These are phyloP conservation scores for Kuraishia molischiana DNA, from an alignment of 805 yeast genomes.

Conservation along the genomic window DNA sequence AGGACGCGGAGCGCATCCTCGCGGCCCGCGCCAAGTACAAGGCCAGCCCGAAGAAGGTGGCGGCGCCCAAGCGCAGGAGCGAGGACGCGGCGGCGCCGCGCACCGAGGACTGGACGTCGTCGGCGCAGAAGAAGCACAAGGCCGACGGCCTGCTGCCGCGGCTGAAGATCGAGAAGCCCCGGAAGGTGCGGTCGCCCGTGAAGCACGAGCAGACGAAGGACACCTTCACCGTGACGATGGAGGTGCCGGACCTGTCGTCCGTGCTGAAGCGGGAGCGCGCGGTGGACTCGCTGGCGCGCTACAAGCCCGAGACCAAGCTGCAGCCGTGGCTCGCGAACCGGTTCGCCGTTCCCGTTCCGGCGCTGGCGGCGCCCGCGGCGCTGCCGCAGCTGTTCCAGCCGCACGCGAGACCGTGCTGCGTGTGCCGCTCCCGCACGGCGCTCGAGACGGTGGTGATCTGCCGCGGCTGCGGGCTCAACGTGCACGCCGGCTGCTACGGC, in stretches of 20 bases:
- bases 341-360: not conserved
- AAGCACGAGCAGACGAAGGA: not conserved
- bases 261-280: slow-evolving; percentile 3
- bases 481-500: slow-evolving; percentile 69
- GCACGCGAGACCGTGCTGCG: slow-evolving; percentile 36
- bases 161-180: not conserved
- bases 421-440: slow-evolving; percentile 37
- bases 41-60: slow-evolving; percentile 10
- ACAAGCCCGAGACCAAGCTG: not conserved
- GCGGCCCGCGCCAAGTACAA: slow-evolving; percentile 33
- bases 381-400: slow-evolving; percentile 11
- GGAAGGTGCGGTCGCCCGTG: not conserved
- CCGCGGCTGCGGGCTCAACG: slow-evolving; percentile 54
- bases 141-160: not conserved
- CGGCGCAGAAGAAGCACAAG: slow-evolving; percentile 1
- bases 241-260: not conserved
- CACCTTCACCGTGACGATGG: not conserved
- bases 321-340: not conserved
- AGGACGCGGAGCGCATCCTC: slow-evolving; percentile 49
- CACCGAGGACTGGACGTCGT: slow-evolving; percentile 1
- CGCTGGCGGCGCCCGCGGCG: not conserved
- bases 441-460: slow-evolving; percentile 41
- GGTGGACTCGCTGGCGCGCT: not conserved
- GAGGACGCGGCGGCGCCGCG: slow-evolving; percentile 3
- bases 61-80: not conserved